A percentile compares a stretch with the other conserved stretches of the same genome.
Evolutionary conservation across 2,329 filamentous ascomycete species (phyloP).

Genomic region (Aspergillus spinulosporus): DNA sequence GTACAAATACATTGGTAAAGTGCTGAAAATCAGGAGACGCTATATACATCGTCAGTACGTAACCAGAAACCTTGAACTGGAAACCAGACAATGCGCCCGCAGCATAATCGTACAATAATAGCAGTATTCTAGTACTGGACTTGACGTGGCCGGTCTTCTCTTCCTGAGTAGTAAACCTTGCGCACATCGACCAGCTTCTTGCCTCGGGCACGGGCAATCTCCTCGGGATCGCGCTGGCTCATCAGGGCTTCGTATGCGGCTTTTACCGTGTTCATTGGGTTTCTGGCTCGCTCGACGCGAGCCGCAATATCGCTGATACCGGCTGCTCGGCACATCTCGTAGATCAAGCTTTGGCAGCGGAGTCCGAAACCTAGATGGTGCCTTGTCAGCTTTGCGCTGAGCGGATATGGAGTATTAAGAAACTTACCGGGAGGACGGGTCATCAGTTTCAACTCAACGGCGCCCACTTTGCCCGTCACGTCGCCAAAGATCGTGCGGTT

Average conservation of each 20-base stretch:
- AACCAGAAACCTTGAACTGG: background rate
- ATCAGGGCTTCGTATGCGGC: conserved; percentile 80
- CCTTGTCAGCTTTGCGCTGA: background rate
- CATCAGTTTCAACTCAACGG: conserved; percentile 79
- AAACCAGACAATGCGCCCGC: conserved; percentile 16
- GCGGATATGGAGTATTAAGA: background rate
- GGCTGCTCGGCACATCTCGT: conserved; percentile 84
- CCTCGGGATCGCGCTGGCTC: conserved; percentile 82
- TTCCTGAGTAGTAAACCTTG: conserved; percentile 94
- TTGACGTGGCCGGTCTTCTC: conserved; percentile 50
- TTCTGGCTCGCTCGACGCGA: conserved; percentile 78
- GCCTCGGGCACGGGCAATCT: conserved; percentile 82
- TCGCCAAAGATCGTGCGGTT: conserved; percentile 87
- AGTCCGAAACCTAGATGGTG: conserved; percentile 76
- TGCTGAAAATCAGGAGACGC: conserved; percentile 23
- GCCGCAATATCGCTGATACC: conserved; percentile 87
- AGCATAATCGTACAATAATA: conserved; percentile 12
- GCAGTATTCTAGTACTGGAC: background rate
- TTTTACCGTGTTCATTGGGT: conserved; percentile 98
- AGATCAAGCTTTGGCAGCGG: conserved; percentile 86
- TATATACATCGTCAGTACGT: conserved; percentile 27
- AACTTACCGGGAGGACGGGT: conserved; percentile 80
- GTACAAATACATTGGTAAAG: conserved; percentile 9
- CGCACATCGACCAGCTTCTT: conserved; percentile 95
- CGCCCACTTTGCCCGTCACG: conserved; percentile 79